phyloP scores from a whole-genome alignment of 306 rosid genomes.

The Boehmeria nivea region DNA sequence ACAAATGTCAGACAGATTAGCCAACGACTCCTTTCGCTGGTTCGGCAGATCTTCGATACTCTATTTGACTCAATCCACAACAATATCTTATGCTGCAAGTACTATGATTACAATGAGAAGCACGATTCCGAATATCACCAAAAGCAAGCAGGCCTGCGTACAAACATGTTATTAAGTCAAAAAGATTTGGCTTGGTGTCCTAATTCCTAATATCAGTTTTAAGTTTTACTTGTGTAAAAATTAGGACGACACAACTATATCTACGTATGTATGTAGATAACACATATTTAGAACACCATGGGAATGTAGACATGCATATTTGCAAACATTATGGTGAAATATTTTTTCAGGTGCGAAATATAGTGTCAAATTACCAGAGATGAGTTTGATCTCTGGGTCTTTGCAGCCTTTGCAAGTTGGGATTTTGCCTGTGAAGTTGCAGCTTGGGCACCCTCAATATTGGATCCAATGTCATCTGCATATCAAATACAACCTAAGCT shows the following conservation, averaged over 20 bases:
- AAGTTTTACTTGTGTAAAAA: too few species aligned
- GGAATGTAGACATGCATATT: too few species aligned
- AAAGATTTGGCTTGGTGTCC: too few species aligned
- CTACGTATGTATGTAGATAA: too few species aligned
- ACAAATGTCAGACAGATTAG: conserved; percentile 22
- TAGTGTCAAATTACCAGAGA: conserved; percentile 60
- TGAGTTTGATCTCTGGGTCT: conserved; percentile 83
- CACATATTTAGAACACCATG: too few species aligned
- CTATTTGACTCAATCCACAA: conserved; percentile 17
- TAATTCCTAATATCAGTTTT: too few species aligned
- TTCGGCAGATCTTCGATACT: conserved; percentile 21
- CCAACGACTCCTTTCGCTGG: conserved; percentile 17
- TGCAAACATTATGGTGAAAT: too few species aligned
- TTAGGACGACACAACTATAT: too few species aligned
- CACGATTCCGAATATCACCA: conserved; percentile 91
- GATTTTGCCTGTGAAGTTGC: conserved; percentile 72
- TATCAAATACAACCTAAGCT: conserved; percentile 17
- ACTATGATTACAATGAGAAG: conserved; percentile 81
- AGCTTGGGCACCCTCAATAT: conserved; percentile 69
- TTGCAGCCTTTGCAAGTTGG: conserved; percentile 77
- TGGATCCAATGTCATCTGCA: conserved; percentile 81
- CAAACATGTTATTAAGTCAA: not conserved
- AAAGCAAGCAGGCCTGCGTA: conserved; percentile 74
- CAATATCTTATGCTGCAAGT: conserved; percentile 56
- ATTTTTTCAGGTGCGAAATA: too few species aligned